A percentile compares a stretch with the other conserved stretches of the same genome.
phyloP scores from a whole-genome alignment of 2,329 filamentous ascomycete species.

The Diaporthe sp. region DNA sequence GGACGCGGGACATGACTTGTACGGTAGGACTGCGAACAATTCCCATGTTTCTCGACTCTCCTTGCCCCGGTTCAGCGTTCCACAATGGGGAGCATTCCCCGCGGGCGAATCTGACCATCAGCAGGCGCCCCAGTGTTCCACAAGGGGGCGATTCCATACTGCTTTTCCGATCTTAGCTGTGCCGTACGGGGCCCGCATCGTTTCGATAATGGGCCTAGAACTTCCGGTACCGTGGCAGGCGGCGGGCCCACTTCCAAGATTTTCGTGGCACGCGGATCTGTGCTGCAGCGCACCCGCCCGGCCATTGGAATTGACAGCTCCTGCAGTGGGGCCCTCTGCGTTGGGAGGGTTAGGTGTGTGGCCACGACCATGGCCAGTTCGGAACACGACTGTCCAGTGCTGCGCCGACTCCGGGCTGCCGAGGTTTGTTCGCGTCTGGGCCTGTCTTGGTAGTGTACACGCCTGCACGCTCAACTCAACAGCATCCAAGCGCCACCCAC shows the following conservation, averaged over 20 bases:
- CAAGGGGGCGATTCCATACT: constrained; percentile 1
- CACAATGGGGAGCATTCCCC: constrained; percentile 6
- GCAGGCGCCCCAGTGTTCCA: not conserved
- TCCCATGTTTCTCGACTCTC: not conserved
- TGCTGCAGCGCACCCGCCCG: not conserved
- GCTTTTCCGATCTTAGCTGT: constrained; percentile 1
- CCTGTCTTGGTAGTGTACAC: not conserved
- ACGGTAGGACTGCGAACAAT: not conserved
- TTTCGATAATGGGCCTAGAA: constrained; percentile 18
- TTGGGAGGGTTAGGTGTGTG: not conserved
- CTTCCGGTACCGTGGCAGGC: not conserved
- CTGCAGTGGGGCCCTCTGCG: not conserved
- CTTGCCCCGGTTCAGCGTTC: not conserved
- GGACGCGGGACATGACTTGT: constrained; percentile 7
- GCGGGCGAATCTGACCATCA: constrained; percentile 7
- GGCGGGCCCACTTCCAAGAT: constrained; percentile 26
- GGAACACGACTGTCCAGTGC: not conserved
- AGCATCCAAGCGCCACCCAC: not conserved
- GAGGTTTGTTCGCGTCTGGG: not conserved
- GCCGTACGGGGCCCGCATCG: not conserved
- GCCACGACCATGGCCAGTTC: not conserved
- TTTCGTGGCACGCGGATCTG: constrained; percentile 17
- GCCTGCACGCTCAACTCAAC: too few relatives aligned
- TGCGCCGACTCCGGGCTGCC: not conserved
- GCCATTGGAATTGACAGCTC: not conserved